These are phyloP conservation scores for Candida caryicola DNA, from an alignment of 805 yeast species.

Conservation along the genomic window DNA sequence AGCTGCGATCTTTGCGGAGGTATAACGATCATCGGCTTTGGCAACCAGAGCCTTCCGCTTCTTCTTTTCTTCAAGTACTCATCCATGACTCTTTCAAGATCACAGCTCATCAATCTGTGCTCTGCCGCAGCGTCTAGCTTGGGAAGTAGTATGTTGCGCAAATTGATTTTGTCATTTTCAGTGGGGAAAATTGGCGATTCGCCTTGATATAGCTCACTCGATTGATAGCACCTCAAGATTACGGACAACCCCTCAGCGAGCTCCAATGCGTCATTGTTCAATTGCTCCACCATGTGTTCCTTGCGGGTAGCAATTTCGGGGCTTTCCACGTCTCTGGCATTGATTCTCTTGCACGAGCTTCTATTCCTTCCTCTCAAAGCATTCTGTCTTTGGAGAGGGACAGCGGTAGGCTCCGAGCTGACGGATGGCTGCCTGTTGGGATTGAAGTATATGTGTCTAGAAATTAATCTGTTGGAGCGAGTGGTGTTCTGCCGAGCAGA, in stretches of 20 bases:
- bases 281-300: neutral
- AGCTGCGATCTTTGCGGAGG: neutral
- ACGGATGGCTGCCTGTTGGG: neutral
- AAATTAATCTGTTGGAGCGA: constrained; percentile 2
- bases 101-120: constrained; percentile 1
- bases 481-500: constrained; percentile 23
- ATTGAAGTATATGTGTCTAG: constrained; percentile 1
- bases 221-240: neutral
- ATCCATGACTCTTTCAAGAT: constrained; percentile 9
- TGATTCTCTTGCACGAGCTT: neutral
- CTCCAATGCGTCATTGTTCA: neutral
- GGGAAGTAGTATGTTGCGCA: constrained; percentile 2
- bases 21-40: neutral
- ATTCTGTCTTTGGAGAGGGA: constrained; percentile 33
- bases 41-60: neutral
- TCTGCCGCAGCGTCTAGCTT: neutral
- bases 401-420: constrained; percentile 9
- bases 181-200: constrained; percentile 4
- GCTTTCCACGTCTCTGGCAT: neutral
- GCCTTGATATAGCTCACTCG: constrained; percentile 3
- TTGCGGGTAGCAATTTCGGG: neutral
- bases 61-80: constrained; percentile 6
- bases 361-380: constrained; percentile 21
- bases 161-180: neutral
- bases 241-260: neutral